These are phyloP conservation scores for Chalaropsis thielavioides DNA, from an alignment of 2,329 filamentous ascomycete species.

Conservation along the genomic window DNA sequence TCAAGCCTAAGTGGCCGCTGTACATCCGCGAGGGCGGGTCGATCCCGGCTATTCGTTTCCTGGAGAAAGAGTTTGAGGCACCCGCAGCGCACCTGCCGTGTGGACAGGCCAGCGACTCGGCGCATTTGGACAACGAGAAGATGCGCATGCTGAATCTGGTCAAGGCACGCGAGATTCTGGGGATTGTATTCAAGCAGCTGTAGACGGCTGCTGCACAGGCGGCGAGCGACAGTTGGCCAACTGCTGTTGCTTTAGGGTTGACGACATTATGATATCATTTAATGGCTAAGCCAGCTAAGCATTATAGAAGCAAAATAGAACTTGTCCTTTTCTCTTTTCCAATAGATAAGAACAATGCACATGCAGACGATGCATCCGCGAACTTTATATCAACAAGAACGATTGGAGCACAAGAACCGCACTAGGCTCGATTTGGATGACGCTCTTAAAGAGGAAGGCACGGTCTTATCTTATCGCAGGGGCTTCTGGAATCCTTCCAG, in stretches of 20 bases:
- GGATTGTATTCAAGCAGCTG: conserved; percentile 62
- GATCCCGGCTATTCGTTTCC: conserved; percentile 83
- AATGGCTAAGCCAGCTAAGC: not conserved
- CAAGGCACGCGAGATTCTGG: conserved; percentile 86
- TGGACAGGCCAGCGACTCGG: conserved; percentile 84
- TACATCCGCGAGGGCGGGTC: conserved; percentile 94
- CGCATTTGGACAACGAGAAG: conserved; percentile 92
- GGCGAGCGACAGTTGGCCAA: not conserved
- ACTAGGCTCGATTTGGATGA: not conserved
- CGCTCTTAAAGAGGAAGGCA: not conserved
- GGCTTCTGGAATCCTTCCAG: not conserved
- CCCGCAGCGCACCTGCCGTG: conserved; percentile 87
- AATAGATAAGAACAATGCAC: not conserved
- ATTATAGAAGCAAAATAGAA: not conserved
- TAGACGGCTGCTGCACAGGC: conserved; percentile 21
- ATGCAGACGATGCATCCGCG: not conserved
- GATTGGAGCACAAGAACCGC: too few relatives aligned
- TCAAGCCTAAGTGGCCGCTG: conserved; percentile 39
- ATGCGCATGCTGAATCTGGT: conserved; percentile 73
- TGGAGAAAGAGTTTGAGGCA: conserved; percentile 86
- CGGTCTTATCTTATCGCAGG: not conserved
- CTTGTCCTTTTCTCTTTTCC: not conserved
- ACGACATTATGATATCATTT: conserved; percentile 1
- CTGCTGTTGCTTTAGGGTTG: not conserved
- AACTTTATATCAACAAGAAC: too few relatives aligned